These are phyloP conservation scores for Austroboletus niveus DNA, from an alignment of 1,284 basidiomycete species.

Conservation along the genomic window DNA sequence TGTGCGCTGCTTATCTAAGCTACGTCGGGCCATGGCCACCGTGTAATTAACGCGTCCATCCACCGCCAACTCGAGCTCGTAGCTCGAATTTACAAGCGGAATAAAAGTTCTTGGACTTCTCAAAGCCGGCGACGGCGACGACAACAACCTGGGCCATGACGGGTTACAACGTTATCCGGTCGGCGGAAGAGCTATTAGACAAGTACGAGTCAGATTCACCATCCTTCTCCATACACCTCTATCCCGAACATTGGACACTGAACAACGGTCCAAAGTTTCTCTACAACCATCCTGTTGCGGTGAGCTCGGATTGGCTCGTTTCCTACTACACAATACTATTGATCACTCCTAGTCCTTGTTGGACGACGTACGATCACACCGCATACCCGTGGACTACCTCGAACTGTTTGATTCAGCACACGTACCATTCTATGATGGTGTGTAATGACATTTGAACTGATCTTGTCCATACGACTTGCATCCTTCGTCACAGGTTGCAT, in stretches of 20 bases:
- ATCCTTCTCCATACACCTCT: slow-evolving; percentile 73
- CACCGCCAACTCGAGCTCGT: slow-evolving; percentile 2
- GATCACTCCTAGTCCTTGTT: slow-evolving; percentile 54
- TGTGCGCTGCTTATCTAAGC: slow-evolving; percentile 22
- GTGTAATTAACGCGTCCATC: slow-evolving; percentile 22
- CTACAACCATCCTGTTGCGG: slow-evolving; percentile 75
- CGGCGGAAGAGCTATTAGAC: slow-evolving; percentile 55
- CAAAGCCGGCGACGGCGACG: slow-evolving; percentile 6
- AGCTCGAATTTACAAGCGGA: neutral
- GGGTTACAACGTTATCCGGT: slow-evolving; percentile 69
- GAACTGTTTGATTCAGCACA: slow-evolving; percentile 68
- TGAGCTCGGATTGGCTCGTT: slow-evolving; percentile 31
- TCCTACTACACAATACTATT: slow-evolving; percentile 5
- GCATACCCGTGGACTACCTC: slow-evolving; percentile 79
- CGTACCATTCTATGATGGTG: slow-evolving; percentile 79
- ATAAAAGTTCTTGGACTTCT: neutral
- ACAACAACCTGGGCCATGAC: slow-evolving; percentile 42
- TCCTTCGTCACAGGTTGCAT: slow-evolving; percentile 57
- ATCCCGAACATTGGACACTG: slow-evolving; percentile 74
- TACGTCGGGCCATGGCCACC: neutral
- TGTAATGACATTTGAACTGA: slow-evolving; percentile 4
- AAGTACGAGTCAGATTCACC: slow-evolving; percentile 54
- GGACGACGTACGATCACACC: slow-evolving; percentile 74
- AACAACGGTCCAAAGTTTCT: slow-evolving; percentile 75
- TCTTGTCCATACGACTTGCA: slow-evolving; percentile 1